Percentiles rank a stretch among this genome's conserved stretches.
phyloP scores from a whole-genome alignment of 805 yeast genomes.

The Starmerella cellae region DNA sequence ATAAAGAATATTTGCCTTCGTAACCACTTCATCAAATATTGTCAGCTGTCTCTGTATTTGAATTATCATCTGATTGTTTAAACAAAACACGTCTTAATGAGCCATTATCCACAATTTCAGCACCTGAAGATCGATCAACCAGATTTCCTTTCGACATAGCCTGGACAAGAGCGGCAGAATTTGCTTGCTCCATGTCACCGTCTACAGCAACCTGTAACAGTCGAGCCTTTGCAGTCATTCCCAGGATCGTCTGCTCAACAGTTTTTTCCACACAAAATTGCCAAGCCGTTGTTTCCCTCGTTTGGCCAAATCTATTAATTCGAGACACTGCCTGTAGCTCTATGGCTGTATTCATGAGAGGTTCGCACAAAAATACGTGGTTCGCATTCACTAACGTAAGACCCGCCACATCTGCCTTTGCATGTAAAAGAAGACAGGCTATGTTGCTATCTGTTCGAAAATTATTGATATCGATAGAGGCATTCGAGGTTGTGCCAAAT shows the following conservation, averaged over 20 bases:
- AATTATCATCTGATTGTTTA: background rate
- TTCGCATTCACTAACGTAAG: slow-evolving; percentile 82
- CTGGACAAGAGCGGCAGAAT: slow-evolving; percentile 13
- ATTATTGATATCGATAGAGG: slow-evolving; percentile 4
- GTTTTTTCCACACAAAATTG: slow-evolving; percentile 71
- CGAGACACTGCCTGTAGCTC: slow-evolving; percentile 88
- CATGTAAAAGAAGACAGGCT: slow-evolving; percentile 79
- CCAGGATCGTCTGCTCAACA: slow-evolving; percentile 77
- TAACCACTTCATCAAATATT: no score
- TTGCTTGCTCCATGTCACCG: slow-evolving; percentile 12
- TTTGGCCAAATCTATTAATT: slow-evolving; percentile 86
- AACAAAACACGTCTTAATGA: background rate
- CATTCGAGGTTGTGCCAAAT: slow-evolving; percentile 39
- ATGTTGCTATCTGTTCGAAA: slow-evolving; percentile 40
- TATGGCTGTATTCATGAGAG: slow-evolving; percentile 71
- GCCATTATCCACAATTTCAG: slow-evolving; percentile 14
- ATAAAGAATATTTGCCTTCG: no score
- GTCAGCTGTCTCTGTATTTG: no score
- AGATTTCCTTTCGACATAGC: slow-evolving; percentile 11
- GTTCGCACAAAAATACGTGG: slow-evolving; percentile 86
- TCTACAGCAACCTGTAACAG: slow-evolving; percentile 26
- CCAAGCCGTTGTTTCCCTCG: slow-evolving; percentile 74
- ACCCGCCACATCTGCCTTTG: slow-evolving; percentile 68
- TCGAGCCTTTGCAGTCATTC: slow-evolving; percentile 51
- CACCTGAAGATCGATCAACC: slow-evolving; percentile 19